Conservation (phyloP, 2,329 filamentous ascomycete genomes). For the Alternaria arbusti region DNA sequence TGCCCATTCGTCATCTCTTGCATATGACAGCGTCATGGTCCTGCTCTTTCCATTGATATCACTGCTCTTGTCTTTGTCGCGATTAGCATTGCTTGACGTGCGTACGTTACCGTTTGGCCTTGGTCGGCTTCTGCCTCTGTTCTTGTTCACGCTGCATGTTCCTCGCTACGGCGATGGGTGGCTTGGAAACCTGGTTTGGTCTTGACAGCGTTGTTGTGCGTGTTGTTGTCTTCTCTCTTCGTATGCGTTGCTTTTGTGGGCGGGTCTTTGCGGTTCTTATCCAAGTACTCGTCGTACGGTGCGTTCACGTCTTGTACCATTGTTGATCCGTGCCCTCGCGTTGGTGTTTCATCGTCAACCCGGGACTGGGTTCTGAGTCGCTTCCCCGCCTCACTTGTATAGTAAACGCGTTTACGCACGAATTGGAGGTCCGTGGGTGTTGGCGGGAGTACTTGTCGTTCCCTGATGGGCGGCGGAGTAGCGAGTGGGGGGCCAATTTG, state of each 20-base stretch:
- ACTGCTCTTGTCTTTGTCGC: background rate
- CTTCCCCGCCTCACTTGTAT: background rate
- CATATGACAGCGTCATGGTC: background rate
- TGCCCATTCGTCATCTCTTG: background rate
- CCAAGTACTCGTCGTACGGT: background rate
- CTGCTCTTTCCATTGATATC: background rate
- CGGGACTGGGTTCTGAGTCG: background rate
- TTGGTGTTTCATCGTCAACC: slow-evolving; percentile 14
- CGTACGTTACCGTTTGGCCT: background rate
- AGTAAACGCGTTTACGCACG: background rate
- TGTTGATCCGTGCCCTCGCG: slow-evolving; percentile 10
- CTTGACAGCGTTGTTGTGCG: background rate
- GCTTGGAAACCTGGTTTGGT: background rate
- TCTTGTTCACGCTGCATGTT: background rate
- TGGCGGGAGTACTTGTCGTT: background rate
- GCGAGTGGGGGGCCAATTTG: background rate
- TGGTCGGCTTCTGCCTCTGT: background rate
- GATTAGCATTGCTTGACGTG: background rate
- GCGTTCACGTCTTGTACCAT: background rate
- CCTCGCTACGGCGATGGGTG: background rate
- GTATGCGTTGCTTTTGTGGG: background rate
- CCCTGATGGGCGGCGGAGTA: background rate
- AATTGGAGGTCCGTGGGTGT: background rate
- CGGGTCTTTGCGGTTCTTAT: background rate
- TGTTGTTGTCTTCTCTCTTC: background rate